Percentiles rank a stretch among this genome's conserved stretches.
phyloP scores from a whole-genome alignment of 495 filamentous ascomycete species.

The Penicillium ucsense region DNA sequence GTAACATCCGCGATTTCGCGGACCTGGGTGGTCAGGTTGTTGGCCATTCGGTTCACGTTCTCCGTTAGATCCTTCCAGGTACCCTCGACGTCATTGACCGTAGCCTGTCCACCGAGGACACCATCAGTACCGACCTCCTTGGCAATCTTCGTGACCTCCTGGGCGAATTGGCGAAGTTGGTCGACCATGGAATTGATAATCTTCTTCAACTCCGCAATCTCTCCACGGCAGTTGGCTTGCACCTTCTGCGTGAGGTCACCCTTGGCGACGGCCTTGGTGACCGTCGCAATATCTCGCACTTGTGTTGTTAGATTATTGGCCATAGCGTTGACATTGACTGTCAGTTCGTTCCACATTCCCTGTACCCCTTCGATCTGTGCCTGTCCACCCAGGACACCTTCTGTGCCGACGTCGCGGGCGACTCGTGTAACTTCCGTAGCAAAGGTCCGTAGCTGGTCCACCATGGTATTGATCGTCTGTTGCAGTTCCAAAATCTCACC shows the following conservation, averaged over 20 bases:
- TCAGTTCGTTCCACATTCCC: conserved; percentile 93
- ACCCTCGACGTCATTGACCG: conserved; percentile 93
- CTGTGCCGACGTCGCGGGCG: conserved; percentile 91
- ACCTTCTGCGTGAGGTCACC: conserved; percentile 97
- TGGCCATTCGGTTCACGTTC: conserved; percentile 98
- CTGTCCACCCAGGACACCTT: conserved; percentile 94
- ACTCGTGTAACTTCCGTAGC: conserved; percentile 95
- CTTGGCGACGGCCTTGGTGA: conserved; percentile 95
- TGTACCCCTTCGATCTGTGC: conserved; percentile 84
- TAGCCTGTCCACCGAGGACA: conserved; percentile 89
- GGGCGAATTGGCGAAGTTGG: conserved; percentile 90
- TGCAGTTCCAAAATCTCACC: conserved; percentile 95
- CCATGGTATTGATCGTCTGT: conserved; percentile 98
- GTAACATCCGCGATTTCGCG: conserved; percentile 98
- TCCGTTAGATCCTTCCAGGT: conserved; percentile 97
- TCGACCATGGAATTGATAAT: conserved; percentile 99
- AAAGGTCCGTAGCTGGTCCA: conserved; percentile 94
- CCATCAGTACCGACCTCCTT: conserved; percentile 96
- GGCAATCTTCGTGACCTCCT: conserved; percentile 96
- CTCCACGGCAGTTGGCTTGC: conserved; percentile 90
- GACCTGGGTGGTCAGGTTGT: conserved; percentile 96
- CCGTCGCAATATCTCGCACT: conserved; percentile 95
- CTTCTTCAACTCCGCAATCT: conserved; percentile 89
- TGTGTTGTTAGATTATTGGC: conserved; percentile 95
- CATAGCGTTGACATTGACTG: conserved; percentile 97